Evolutionary conservation across 139 green algal genomes (phyloP), one percentile per base, ranked within the genome.

Genomic region (Pleodorina starrii): DNA sequence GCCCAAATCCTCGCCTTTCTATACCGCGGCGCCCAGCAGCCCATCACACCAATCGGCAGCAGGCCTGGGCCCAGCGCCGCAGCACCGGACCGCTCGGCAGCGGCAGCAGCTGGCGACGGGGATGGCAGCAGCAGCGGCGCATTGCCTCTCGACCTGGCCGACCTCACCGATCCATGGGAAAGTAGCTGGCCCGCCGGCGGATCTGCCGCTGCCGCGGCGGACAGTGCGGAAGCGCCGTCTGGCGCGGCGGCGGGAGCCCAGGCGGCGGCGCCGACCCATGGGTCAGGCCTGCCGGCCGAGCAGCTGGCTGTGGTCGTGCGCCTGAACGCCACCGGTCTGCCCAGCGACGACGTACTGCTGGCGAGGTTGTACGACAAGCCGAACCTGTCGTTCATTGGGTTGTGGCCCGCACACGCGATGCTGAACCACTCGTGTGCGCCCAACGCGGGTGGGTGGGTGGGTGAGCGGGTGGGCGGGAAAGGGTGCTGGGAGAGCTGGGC

Each of bases 351-450:
- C 25, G 79, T 74, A 27, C 57, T 86, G 27, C 59, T 86, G 57
- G 79, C 57, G 25, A 40, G 42, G 79, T 57, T 86, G 51, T 85
- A 85, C 50, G 77, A 38, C 77, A 85, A 6, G 35, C 25, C 32
- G 50, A 51, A 50, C 2, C 10, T 38, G 51, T 21, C 79, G 40
- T 86, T 51, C 79, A 86, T 86, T 42, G 79, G 79, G 57, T 25
- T 86, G 29, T 86, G 79, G 79, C 79, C 79, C n/a, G 79, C 79
- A 11, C 79, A 86, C 79, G 79, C 79, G 21, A 74, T 86, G 79
- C 25, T 86, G 23, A 86, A 86, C 79, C 79, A 86, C 59, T 86
- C 79, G 25, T 86, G 79, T 57, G 79, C 79, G 57, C 79, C 79
- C 25, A 86, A 86, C 40, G 57, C 79, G 57, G 79, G 79, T 86